Evolutionary conservation across 768 basidiomycete genomes (phyloP).

Genomic region (Clitopilus passeckerianus): DNA sequence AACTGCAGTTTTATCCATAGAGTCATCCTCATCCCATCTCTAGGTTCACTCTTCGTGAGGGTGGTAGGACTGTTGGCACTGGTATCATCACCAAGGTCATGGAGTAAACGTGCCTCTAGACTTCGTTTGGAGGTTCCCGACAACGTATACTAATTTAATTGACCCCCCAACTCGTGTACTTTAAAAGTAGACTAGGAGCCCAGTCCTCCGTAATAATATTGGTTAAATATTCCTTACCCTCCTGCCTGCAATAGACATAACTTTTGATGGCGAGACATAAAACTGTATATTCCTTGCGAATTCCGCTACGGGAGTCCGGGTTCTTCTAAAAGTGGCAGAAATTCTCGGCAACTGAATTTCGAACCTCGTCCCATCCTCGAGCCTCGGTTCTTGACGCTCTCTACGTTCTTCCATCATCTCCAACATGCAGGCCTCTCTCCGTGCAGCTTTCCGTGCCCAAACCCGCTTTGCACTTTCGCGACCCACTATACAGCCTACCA

Average conservation of each 20-base stretch:
- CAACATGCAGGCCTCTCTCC: slow-evolving; percentile 35
- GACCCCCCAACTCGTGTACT: slow-evolving; percentile 12
- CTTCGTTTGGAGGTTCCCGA: not conserved
- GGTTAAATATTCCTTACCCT: not conserved
- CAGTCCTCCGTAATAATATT: slow-evolving; percentile 1
- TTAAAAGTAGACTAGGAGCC: slow-evolving; percentile 8
- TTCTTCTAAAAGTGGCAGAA: not conserved
- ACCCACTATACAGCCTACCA: not conserved
- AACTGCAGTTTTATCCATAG: slow-evolving; percentile 3
- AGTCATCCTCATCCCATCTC: slow-evolving; percentile 4
- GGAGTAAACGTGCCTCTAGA: slow-evolving; percentile 17
- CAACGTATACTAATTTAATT: not conserved
- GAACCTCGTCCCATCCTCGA: not conserved
- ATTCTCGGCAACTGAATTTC: slow-evolving; percentile 1
- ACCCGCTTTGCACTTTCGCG: slow-evolving; percentile 9
- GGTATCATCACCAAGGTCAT: slow-evolving; percentile 90
- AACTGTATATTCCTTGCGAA: not conserved
- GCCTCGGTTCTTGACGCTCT: not conserved
- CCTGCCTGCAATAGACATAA: not conserved
- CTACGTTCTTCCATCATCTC: slow-evolving; percentile 4
- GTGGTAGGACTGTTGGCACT: slow-evolving; percentile 96
- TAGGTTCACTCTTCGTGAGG: slow-evolving; percentile 89
- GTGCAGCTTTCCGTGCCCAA: slow-evolving; percentile 20
- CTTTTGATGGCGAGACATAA: not conserved
- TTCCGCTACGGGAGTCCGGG: not conserved